Evolutionary conservation across 805 yeast species (phyloP).

Genomic region (Candida corydali): DNA sequence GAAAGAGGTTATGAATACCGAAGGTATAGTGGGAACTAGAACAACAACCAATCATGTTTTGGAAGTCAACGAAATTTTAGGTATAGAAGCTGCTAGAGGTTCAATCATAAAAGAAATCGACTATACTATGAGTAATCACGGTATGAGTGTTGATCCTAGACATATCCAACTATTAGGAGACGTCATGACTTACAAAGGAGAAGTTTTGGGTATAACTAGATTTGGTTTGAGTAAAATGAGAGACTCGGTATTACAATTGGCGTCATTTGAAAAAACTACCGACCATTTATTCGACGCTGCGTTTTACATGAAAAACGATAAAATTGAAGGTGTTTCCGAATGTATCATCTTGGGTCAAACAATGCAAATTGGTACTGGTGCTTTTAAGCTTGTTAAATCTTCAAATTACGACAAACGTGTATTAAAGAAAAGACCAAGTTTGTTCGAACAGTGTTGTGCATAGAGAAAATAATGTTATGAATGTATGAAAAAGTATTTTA

Average conservation of each 20-base stretch:
- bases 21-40: conserved; percentile 86
- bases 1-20: conserved; percentile 94
- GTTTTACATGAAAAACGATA: conserved; percentile 93
- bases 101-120: conserved; percentile 93
- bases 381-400: conserved; percentile 77
- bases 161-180: conserved; percentile 96
- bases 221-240: conserved; percentile 98
- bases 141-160: conserved; percentile 99
- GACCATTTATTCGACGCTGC: conserved; percentile 98
- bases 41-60: conserved; percentile 90
- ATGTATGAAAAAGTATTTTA: conserved; percentile 1
- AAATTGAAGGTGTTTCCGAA: conserved; percentile 96
- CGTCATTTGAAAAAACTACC: conserved; percentile 96
- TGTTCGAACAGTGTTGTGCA: conserved; percentile 36
- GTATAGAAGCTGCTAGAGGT: conserved; percentile 96
- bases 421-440: conserved; percentile 38
- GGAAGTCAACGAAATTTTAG: conserved; percentile 84
- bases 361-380: conserved; percentile 96
- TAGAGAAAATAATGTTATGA: neutral
- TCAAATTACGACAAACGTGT: conserved; percentile 43
- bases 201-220: conserved; percentile 95
- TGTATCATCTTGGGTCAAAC: conserved; percentile 97
- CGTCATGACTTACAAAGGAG: conserved; percentile 98
- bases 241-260: conserved; percentile 94
- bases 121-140: conserved; percentile 97